Base-by-base conservation (phyloP, 768 basidiomycete genomes). In the Suillus subaureus region DNA sequence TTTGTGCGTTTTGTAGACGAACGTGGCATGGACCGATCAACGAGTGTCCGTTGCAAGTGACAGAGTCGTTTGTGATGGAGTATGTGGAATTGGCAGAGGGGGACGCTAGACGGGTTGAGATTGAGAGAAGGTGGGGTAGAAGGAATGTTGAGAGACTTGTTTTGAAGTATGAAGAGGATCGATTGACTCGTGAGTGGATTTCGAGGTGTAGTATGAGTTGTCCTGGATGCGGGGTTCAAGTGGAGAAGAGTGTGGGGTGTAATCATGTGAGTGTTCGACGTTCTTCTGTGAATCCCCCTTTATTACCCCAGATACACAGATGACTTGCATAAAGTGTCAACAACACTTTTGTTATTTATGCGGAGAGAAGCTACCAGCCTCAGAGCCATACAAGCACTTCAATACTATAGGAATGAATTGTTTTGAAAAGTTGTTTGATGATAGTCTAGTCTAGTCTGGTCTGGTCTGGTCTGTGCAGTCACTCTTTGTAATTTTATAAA, bases 21-120 rank as follows among this genome's bases (percentile, higher is more conserved):
- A 90, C 91, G 58, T 97, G 95, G 94, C 95, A 97, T 73, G 95
- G 95, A 2, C 87, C 92, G 2, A 83, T 90, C 60, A 84, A 87
- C 6, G 78, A 83, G 12, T 97, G 95, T 67, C 85, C 87, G 0
- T 84, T 92, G 33, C 85, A 88, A 12, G 77, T 86, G 35, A 87
- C 88, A n/a, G 87, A 90, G 69, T 79, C 83, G 47, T 73, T 95
- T 58, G 83, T 93, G 21, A 69, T 82, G 42, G 86, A 91, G 64
- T 96, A 96, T 72, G 79, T 92, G 66, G 81, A 80, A 2, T 79
- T 85, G 21, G 78, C 81, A 3, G 85, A 87, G 42, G 83, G 79
- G 9, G 89, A 88, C 5, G 70, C 72, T 7, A 79, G 80, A 68
- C 85, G 89, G 23, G 65, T 63, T 33, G 66, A 67, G 33, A 82